phyloP scores from a whole-genome alignment of 805 yeast species.

The Komagataella pastoris region DNA sequence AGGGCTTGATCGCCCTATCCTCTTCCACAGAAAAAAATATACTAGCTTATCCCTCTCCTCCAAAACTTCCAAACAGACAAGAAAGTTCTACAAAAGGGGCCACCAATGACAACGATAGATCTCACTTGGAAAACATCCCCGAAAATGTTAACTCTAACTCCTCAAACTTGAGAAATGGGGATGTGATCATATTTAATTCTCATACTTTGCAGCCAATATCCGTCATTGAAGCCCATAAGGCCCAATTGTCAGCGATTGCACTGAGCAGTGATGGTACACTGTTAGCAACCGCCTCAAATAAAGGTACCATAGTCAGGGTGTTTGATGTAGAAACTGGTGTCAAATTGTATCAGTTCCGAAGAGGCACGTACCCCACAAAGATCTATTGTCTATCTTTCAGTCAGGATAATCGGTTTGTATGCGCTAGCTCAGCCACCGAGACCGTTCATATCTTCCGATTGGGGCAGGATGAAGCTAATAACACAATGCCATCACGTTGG shows the following conservation, averaged over 20 bases:
- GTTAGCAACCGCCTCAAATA: slow-evolving; percentile 83
- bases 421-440: slow-evolving; percentile 82
- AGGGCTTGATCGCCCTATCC: slow-evolving; percentile 52
- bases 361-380: slow-evolving; percentile 84
- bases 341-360: slow-evolving; percentile 63
- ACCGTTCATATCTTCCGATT: slow-evolving; percentile 87
- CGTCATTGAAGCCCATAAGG: slow-evolving; percentile 82
- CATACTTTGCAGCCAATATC: slow-evolving; percentile 65
- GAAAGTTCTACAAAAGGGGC: neutral
- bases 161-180: slow-evolving; percentile 36
- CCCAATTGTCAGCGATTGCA: slow-evolving; percentile 59
- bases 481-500: slow-evolving; percentile 13
- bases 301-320: slow-evolving; percentile 83
- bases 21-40: slow-evolving; percentile 35
- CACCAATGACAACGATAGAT: neutral
- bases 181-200: slow-evolving; percentile 74
- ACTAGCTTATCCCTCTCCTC: slow-evolving; percentile 70
- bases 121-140: neutral
- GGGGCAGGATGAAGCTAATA: slow-evolving; percentile 30
- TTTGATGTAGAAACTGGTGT: slow-evolving; percentile 65
- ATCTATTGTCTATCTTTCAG: slow-evolving; percentile 77
- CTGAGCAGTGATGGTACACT: slow-evolving; percentile 68
- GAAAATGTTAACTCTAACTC: neutral
- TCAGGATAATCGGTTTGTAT: slow-evolving; percentile 55
- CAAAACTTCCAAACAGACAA: slow-evolving; percentile 24